A percentile compares a stretch with the other conserved stretches of the same genome.
Evolutionary conservation across 2,329 filamentous ascomycete genomes (phyloP).

Genomic region (Blumeria hordei): DNA sequence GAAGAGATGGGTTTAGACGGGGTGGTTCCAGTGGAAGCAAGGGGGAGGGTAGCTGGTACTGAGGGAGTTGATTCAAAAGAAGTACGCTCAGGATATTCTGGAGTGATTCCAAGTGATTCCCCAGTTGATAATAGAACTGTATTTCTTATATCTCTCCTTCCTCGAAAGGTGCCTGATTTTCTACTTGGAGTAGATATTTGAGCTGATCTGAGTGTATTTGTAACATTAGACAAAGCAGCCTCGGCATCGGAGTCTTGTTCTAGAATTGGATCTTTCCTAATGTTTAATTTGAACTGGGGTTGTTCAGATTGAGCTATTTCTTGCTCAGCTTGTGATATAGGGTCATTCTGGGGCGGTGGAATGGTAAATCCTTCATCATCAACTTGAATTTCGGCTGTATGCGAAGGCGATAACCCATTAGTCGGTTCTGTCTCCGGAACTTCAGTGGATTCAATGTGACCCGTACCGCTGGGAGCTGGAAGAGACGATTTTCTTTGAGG

Average conservation of each 20-base stretch:
- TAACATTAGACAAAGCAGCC: constrained; percentile 51
- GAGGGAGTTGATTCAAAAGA: too few relatives aligned
- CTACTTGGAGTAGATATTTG: constrained; percentile 37
- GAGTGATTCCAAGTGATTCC: background rate
- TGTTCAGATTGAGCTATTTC: constrained; percentile 34
- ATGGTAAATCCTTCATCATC: constrained; percentile 58
- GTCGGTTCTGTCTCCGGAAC: constrained; percentile 21
- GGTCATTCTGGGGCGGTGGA: constrained; percentile 35
- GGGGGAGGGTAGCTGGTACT: background rate
- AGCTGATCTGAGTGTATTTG: constrained; percentile 41
- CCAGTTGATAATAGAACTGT: constrained; percentile 32
- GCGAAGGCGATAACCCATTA: constrained; percentile 22
- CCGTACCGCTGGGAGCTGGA: constrained; percentile 5
- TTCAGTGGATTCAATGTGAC: constrained; percentile 20
- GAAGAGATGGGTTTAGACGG: background rate
- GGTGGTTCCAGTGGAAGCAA: background rate
- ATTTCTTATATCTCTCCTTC: constrained; percentile 75
- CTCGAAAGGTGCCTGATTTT: constrained; percentile 54
- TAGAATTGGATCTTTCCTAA: constrained; percentile 51
- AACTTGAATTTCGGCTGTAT: constrained; percentile 22
- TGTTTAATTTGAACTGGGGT: constrained; percentile 52
- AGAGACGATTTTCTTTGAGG: background rate
- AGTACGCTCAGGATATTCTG: constrained; percentile 24
- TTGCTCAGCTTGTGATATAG: constrained; percentile 48
- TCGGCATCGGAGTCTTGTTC: constrained; percentile 56